Evolutionary conservation across 768 basidiomycete species (phyloP), one percentile per base, ranked within the genome.

Genomic region (Russula earlei): DNA sequence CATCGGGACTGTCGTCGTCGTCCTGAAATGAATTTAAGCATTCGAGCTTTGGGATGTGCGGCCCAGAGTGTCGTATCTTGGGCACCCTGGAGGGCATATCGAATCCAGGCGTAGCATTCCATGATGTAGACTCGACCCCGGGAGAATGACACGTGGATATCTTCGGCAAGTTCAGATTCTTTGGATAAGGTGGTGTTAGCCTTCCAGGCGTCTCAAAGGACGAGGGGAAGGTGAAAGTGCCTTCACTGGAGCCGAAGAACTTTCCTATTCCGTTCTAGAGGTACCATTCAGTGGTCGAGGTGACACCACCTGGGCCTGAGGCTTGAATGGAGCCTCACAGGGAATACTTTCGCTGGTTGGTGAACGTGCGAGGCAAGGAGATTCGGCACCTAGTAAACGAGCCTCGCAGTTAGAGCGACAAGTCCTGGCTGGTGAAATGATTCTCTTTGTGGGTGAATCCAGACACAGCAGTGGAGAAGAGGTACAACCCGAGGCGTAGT

Each of bases 11-110:
- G 31, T 22, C 56, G 14, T n/a, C n/a, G n/a, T 49, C 41, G 25
- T 53, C 45, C n/a, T 43, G 7, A 47, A 61, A 58, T 33, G 53
- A 33, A 31, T 54, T 15, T 10, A 48, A 56, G 37, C 42, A 42
- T 34, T 54, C 43, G n/a, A 54, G 31, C 38, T 31, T 45, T 14
- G 19, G 43, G 19, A 2, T 34, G 9, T 52, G 50, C 8, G 19
- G 29, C 15, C 43, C 19, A 41, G 20, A n/a, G 14, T 12, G 20
- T 37, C 42, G 15, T 12, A 14, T 41, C 2, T 20, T 25, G 36
- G 37, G n/a, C 2, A 33, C 11, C 14, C 29, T 31, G 15, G 38
- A 27, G 24, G 58, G 22, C 40, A 41, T 24, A 36, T 53, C 59
- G 2, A 52, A 25, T 8, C 38, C 45, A 37, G 45, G 12, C 14